Percentiles rank a stretch among this genome's conserved stretches.
phyloP scores from a whole-genome alignment of 2,329 filamentous ascomycete species.

The Neonectria punicea region DNA sequence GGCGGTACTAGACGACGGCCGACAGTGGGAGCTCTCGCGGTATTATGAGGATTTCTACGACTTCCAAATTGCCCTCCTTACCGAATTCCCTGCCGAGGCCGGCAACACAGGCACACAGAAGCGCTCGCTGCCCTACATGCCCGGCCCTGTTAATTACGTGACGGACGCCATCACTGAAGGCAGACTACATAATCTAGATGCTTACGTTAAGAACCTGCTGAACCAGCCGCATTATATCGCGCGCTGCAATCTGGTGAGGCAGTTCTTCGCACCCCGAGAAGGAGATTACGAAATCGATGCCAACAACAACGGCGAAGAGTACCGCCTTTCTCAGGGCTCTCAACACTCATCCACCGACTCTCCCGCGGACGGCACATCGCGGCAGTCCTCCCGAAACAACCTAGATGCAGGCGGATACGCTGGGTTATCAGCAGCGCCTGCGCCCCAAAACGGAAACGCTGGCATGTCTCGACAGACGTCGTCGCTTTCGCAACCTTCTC shows the following conservation, averaged over 20 bases:
- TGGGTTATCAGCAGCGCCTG: slow-evolving; percentile 62
- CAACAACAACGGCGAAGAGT: slow-evolving; percentile 77
- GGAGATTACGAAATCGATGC: slow-evolving; percentile 94
- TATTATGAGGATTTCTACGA: slow-evolving; percentile 99
- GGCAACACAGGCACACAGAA: slow-evolving; percentile 84
- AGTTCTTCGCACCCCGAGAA: slow-evolving; percentile 89
- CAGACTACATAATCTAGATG: slow-evolving; percentile 89
- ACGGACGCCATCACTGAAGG: slow-evolving; percentile 98
- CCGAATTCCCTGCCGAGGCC: slow-evolving; percentile 91
- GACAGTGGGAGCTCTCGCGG: slow-evolving; percentile 91
- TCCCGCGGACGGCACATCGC: slow-evolving; percentile 67
- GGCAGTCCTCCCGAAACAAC: slow-evolving; percentile 73
- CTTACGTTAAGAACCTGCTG: slow-evolving; percentile 93
- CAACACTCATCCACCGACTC: slow-evolving; percentile 74
- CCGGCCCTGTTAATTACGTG: slow-evolving; percentile 95
- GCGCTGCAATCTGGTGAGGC: slow-evolving; percentile 83
- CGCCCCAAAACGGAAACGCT: slow-evolving; percentile 47
- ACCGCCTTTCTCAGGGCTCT: slow-evolving; percentile 77
- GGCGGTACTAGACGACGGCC: slow-evolving; percentile 87
- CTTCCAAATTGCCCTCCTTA: slow-evolving; percentile 94
- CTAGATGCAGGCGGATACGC: slow-evolving; percentile 67
- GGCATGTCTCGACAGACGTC: slow-evolving; percentile 40
- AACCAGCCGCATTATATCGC: slow-evolving; percentile 86
- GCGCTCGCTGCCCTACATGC: slow-evolving; percentile 94
- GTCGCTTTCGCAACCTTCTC: slow-evolving; percentile 52